phyloP scores from a whole-genome alignment of 345 rosid genomes.

The Syzygium grande region DNA sequence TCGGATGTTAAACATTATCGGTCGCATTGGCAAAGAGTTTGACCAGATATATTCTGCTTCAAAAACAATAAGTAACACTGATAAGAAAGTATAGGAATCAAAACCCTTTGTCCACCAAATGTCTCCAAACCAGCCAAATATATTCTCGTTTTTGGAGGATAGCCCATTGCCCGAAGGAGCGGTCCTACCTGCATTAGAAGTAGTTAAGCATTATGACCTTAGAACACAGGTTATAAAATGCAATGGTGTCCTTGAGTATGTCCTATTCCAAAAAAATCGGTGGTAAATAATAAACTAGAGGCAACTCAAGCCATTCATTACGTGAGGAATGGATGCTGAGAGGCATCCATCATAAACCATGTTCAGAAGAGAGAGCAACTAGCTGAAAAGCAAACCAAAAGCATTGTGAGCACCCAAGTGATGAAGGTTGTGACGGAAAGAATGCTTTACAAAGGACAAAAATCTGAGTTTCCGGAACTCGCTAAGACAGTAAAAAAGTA shows the following conservation, averaged over 20 bases:
- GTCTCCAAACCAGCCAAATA: constrained; percentile 91
- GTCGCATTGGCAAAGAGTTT: constrained; percentile 43
- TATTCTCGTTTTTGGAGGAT: constrained; percentile 71
- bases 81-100: constrained; percentile 41
- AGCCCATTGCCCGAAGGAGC: constrained; percentile 87
- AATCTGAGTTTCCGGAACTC: not conserved
- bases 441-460: not conserved
- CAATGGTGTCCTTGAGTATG: not conserved
- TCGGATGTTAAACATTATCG: constrained; percentile 73
- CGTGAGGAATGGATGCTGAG: not conserved
- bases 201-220: not conserved
- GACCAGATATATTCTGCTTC: constrained; percentile 60
- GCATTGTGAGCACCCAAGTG: not conserved
- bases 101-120: constrained; percentile 89
- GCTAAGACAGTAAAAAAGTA: not conserved
- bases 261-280: not conserved
- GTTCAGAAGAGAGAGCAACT: not conserved
- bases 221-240: not conserved
- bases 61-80: constrained; percentile 1
- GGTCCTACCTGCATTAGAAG: constrained; percentile 70
- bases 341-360: not conserved
- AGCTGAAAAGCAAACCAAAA: not conserved
- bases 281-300: not conserved
- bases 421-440: not conserved
- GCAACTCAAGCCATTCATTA: not conserved